phyloP scores from a whole-genome alignment of 75 land plant genomes.

The Cunninghamia lanceolata region DNA sequence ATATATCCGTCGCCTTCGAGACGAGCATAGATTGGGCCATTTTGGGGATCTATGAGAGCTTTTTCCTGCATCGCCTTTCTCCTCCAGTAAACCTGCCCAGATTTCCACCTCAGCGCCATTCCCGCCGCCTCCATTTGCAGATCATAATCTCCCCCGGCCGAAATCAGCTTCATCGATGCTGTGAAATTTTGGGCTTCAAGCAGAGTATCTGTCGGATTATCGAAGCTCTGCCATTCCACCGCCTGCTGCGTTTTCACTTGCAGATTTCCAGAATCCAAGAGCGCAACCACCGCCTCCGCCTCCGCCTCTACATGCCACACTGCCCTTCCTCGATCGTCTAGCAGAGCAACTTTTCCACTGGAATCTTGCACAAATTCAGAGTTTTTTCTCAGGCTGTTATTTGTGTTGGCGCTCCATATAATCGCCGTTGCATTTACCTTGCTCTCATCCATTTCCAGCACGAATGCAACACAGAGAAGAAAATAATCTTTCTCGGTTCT shows the following conservation, averaged over 20 bases:
- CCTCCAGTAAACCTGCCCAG: slow-evolving; percentile 42
- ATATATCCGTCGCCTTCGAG: slow-evolving; percentile 46
- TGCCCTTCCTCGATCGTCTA: slow-evolving; percentile 20
- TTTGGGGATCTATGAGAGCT: slow-evolving; percentile 28
- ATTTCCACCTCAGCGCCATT: not conserved
- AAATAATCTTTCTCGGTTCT: slow-evolving; percentile 20
- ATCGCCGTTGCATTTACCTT: slow-evolving; percentile 29
- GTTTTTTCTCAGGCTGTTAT: slow-evolving; percentile 14
- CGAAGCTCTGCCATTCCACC: slow-evolving; percentile 70
- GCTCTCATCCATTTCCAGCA: not conserved
- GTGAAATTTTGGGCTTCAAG: slow-evolving; percentile 68
- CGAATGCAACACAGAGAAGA: slow-evolving; percentile 46
- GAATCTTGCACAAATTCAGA: slow-evolving; percentile 19
- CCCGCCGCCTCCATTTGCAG: slow-evolving; percentile 31
- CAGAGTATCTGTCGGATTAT: slow-evolving; percentile 69
- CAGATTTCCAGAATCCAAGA: slow-evolving; percentile 49
- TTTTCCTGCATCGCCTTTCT: slow-evolving; percentile 53
- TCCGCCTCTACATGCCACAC: slow-evolving; percentile 22
- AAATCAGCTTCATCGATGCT: slow-evolving; percentile 18
- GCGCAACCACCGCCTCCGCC: slow-evolving; percentile 19
- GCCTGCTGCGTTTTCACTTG: not conserved
- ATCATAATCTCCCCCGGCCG: slow-evolving; percentile 28
- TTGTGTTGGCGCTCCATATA: slow-evolving; percentile 43
- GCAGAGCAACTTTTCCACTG: slow-evolving; percentile 50
- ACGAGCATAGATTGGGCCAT: slow-evolving; percentile 35